These are phyloP conservation scores for Nymphaea colorata DNA, from an alignment of 164 flowering plant genomes.

Conservation along the genomic window DNA sequence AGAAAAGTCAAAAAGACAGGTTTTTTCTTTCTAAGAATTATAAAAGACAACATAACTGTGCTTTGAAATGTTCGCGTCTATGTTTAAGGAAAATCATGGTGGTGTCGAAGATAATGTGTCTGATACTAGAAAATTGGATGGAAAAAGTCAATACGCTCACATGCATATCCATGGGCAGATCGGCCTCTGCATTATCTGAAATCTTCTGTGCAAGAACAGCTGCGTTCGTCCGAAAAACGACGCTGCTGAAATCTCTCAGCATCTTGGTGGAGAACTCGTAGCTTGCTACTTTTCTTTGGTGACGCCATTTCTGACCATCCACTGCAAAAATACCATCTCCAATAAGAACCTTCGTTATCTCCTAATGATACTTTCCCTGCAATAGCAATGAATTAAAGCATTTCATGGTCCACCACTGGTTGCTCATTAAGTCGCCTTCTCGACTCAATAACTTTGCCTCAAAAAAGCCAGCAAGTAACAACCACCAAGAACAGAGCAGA, in stretches of 20 bases:
- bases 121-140: no score
- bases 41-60: no score
- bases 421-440: no score
- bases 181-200: slow-evolving; percentile 7
- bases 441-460: no score
- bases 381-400: background rate
- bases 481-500: slow-evolving; percentile 1
- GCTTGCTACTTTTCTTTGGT: slow-evolving; percentile 33
- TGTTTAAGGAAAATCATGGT: no score
- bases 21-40: no score
- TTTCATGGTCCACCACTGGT: no score
- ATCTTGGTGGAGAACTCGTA: slow-evolving; percentile 32
- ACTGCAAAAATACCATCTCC: slow-evolving; percentile 45
- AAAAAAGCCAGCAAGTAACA: background rate
- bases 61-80: no score
- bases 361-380: slow-evolving; percentile 1
- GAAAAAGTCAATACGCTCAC: slow-evolving; percentile 5
- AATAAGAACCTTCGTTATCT: slow-evolving; percentile 3
- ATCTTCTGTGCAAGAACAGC: slow-evolving; percentile 16
- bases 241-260: slow-evolving; percentile 20
- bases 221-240: slow-evolving; percentile 21
- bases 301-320: slow-evolving; percentile 43
- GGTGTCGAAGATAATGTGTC: no score
- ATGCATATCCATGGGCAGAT: slow-evolving; percentile 19
- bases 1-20: no score